Base-by-base conservation (phyloP, 2,329 filamentous ascomycete species). In the Ophiocordyceps camponoti-saundersi region DNA sequence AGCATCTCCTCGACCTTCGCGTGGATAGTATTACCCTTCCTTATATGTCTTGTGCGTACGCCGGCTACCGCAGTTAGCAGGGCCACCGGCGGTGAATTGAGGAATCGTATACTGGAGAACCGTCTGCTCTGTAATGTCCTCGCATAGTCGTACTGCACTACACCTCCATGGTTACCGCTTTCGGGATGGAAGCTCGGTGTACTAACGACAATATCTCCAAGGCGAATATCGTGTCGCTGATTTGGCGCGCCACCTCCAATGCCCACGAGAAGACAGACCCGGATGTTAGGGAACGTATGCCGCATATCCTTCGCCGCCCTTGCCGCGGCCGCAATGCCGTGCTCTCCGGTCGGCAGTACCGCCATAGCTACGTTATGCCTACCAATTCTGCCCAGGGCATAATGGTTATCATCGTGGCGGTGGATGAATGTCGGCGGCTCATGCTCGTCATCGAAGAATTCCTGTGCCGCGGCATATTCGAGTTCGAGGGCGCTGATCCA, bases 401-500 rank as follows among this genome's bases (percentile, higher is more conserved):
- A 54, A 16, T 16, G 30, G 39, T 51, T 50, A 3, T 40, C 40
- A 18, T 55, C 52, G 26, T 29, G 26, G 8, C 26, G 26, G 26
- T 29, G 26, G 26, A 29, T 29, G 26, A 2, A 29, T 11, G 26
- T 29, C 7, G 26, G 26, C 26, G 6, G 46, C 20, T 22, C 15
- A 22, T 45, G 44, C 8, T 13, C 8, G 10, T 68, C 60, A 44
- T 70, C 66, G 3, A 70, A 61, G 21, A 68, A 60, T 0, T 44
- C 53, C 21, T 53, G 50, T 2, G 66, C 66, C 3, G 66, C 65
- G 41, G 61, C 55, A 34, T 53, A 56, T 45, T 70, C 66, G 0
- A 50, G 55, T 0, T 6, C 16, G 1, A 69, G 47, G 12, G 66
- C 65, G 47, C 63, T 68, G 8, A 70, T 66, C 65, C 65, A 69